phyloP scores from a whole-genome alignment of 2,329 filamentous ascomycete genomes.

The Aspergillus puulaauensis region DNA sequence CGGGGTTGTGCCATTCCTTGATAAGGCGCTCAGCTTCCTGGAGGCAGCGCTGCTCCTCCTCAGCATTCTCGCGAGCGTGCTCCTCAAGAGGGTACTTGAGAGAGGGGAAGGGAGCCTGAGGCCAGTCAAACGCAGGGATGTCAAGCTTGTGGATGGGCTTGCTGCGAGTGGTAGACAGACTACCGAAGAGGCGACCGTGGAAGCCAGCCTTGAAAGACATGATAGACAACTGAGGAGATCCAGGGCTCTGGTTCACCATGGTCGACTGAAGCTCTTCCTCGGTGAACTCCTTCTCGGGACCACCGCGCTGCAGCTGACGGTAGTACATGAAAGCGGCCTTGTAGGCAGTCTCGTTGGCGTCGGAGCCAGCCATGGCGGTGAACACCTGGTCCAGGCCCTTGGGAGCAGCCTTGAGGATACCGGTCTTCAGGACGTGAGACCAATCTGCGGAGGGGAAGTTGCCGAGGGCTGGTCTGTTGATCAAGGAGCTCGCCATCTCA shows the following conservation, averaged over 20 bases:
- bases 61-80: constrained; percentile 76
- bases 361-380: constrained; percentile 83
- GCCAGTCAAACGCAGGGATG: constrained; percentile 94
- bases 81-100: constrained; percentile 86
- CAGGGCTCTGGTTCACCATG: constrained; percentile 81
- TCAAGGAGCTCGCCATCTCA: constrained; percentile 76
- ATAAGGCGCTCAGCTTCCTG: constrained; percentile 82
- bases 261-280: constrained; percentile 69
- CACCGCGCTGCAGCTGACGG: constrained; percentile 77
- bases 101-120: constrained; percentile 79
- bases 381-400: constrained; percentile 85
- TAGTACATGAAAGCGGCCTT: constrained; percentile 96
- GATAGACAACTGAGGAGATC: constrained; percentile 77
- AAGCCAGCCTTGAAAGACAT: constrained; percentile 85
- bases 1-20: constrained; percentile 73
- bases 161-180: constrained; percentile 82
- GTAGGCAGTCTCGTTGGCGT: constrained; percentile 92
- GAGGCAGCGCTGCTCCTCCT: constrained; percentile 76
- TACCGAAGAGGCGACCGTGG: constrained; percentile 87
- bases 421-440: constrained; percentile 74
- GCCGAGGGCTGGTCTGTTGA: constrained; percentile 85
- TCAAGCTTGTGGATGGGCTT: constrained; percentile 95
- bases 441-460: constrained; percentile 89
- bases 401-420: constrained; percentile 78
- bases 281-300: constrained; percentile 74